Evolutionary conservation across 805 yeast species (phyloP).

Genomic region (Maudiozyma saulgeensis): DNA sequence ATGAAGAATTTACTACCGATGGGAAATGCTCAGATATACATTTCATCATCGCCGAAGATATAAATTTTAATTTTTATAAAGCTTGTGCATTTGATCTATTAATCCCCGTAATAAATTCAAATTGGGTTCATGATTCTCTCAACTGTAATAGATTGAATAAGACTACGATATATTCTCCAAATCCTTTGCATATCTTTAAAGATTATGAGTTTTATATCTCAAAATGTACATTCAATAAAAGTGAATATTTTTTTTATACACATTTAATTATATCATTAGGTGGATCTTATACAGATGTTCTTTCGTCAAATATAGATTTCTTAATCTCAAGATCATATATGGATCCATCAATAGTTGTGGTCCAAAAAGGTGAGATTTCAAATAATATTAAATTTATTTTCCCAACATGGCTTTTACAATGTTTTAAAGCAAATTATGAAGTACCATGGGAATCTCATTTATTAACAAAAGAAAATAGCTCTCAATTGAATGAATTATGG

Average conservation of each 20-base stretch:
- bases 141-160: conserved; percentile 11
- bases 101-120: conserved; percentile 19
- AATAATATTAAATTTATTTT: conserved; percentile 39
- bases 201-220: conserved; percentile 53
- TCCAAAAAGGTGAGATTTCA: conserved; percentile 27
- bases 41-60: conserved; percentile 14
- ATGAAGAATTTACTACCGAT: conserved; percentile 5
- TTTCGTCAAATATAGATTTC: conserved; percentile 22
- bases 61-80: conserved; percentile 17
- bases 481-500: neutral
- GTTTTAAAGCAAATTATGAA: conserved; percentile 33
- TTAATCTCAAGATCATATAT: conserved; percentile 49
- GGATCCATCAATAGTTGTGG: conserved; percentile 52
- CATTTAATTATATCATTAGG: conserved; percentile 54
- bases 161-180: conserved; percentile 48
- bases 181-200: conserved; percentile 52
- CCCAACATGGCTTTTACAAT: conserved; percentile 77
- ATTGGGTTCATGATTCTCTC: conserved; percentile 19
- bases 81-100: conserved; percentile 19
- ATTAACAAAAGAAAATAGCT: neutral
- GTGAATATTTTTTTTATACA: conserved; percentile 59
- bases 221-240: conserved; percentile 47
- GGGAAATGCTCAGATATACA: conserved; percentile 6
- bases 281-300: conserved; percentile 32
- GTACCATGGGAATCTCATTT: neutral